Conservation (phyloP, 2,329 filamentous ascomycete species). For the Pestalotiopsis sp. region DNA sequence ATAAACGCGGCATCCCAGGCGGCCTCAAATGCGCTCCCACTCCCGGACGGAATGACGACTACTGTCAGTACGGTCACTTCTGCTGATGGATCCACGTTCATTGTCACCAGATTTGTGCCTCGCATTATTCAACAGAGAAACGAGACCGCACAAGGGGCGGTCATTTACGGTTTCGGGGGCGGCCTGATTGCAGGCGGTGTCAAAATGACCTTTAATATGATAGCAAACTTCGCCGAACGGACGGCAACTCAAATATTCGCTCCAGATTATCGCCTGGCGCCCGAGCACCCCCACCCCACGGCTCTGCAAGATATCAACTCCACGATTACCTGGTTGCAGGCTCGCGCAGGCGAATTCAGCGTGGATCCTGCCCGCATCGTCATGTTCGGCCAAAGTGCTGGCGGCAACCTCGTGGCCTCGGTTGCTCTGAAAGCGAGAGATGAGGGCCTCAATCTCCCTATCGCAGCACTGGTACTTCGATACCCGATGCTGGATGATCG, state of each 20-base stretch:
- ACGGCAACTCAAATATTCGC: constrained; percentile 27
- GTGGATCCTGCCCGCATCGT: constrained; percentile 25
- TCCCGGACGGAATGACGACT: constrained; percentile 17
- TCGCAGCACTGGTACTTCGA: constrained; percentile 29
- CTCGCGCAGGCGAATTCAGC: constrained; percentile 17
- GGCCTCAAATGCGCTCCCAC: not conserved
- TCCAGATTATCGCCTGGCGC: constrained; percentile 50
- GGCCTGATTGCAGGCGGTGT: constrained; percentile 24
- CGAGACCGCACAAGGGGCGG: constrained; percentile 17
- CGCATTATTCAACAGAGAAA: not conserved
- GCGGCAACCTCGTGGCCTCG: constrained; percentile 21
- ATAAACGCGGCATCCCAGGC: not conserved
- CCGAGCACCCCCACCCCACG: constrained; percentile 47
- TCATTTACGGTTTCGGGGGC: constrained; percentile 25
- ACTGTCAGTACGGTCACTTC: constrained; percentile 21
- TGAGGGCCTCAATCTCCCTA: constrained; percentile 21
- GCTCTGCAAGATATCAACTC: constrained; percentile 40
- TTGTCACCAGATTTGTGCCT: constrained; percentile 23
- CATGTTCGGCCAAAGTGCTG: constrained; percentile 21
- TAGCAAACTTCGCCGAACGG: constrained; percentile 17
- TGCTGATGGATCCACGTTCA: constrained; percentile 19
- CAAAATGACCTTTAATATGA: constrained; percentile 14
- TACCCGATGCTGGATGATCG: constrained; percentile 37
- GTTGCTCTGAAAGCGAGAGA: constrained; percentile 41
- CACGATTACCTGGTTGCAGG: constrained; percentile 36